Evolutionary conservation across 139 green algal species (phyloP).

Genomic region (Tetraselmis chui): DNA sequence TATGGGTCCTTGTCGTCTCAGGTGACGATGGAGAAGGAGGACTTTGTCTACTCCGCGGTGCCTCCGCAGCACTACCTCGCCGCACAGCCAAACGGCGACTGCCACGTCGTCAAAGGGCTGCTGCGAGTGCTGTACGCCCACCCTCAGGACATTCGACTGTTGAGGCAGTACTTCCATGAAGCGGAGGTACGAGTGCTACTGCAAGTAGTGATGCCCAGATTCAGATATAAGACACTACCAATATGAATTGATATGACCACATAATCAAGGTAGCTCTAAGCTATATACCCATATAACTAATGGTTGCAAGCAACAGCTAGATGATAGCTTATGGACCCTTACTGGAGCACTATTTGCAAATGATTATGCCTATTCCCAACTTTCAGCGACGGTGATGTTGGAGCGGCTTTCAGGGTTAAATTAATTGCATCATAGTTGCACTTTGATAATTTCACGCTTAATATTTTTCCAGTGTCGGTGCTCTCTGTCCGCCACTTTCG

Average conservation of each 20-base stretch:
- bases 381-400: neutral
- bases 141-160: neutral
- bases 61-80: neutral
- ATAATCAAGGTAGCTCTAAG: neutral
- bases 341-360: neutral
- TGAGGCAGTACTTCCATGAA: neutral
- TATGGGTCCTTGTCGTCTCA: neutral
- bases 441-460: neutral
- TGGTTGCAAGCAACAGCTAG: too few relatives aligned
- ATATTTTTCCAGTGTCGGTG: neutral
- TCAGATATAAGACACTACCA: neutral
- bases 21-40: neutral
- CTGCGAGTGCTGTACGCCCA: neutral
- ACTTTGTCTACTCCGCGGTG: neutral
- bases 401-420: too few relatives aligned
- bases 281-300: neutral
- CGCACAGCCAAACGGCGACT: neutral
- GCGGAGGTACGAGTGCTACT: neutral
- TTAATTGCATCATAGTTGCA: neutral
- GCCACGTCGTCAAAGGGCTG: neutral
- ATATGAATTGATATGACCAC: too few relatives aligned
- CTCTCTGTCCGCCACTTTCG: neutral
- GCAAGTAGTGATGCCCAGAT: neutral
- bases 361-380: neutral
- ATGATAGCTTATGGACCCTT: neutral